Percentiles rank a stretch among this genome's conserved stretches.
These are phyloP conservation scores for barrel medic (Medicago truncatula) DNA, from an alignment of 306 rosid genomes.

Conservation along the genomic window DNA sequence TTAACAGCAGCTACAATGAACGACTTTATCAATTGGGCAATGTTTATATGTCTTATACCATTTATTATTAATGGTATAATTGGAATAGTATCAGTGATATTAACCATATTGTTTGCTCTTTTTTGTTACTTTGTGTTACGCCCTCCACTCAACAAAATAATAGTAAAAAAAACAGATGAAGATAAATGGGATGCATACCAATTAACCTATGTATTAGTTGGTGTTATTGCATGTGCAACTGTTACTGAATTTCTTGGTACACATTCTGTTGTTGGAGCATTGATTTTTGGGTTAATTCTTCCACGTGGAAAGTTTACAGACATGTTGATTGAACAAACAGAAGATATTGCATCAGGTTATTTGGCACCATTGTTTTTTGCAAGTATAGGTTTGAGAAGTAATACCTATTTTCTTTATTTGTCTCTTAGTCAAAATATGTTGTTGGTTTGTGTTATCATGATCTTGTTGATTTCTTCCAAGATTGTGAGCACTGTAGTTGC, in stretches of 20 bases:
- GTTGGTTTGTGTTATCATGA: background rate
- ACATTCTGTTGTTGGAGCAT: constrained; percentile 48
- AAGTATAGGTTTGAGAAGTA: constrained; percentile 32
- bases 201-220: constrained; percentile 35
- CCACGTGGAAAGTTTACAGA: constrained; percentile 49
- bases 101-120: background rate
- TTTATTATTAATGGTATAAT: background rate
- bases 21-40: constrained; percentile 49
- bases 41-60: constrained; percentile 38
- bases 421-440: background rate
- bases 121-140: constrained; percentile 36
- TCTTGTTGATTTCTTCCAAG: constrained; percentile 32
- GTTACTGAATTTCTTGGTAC: constrained; percentile 50
- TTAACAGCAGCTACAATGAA: constrained; percentile 43
- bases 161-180: background rate
- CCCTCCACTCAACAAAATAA: constrained; percentile 6
- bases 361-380: constrained; percentile 48
- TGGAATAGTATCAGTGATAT: background rate
- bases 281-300: constrained; percentile 44
- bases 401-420: rapidly evolving
- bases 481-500: constrained; percentile 39
- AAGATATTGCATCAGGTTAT: constrained; percentile 34
- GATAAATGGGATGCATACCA: constrained; percentile 32
- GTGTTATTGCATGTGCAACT: constrained; percentile 25
- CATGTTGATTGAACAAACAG: constrained; percentile 38